phyloP scores from a whole-genome alignment of 805 yeast species.

The Wickerhamomyces pijperi region DNA sequence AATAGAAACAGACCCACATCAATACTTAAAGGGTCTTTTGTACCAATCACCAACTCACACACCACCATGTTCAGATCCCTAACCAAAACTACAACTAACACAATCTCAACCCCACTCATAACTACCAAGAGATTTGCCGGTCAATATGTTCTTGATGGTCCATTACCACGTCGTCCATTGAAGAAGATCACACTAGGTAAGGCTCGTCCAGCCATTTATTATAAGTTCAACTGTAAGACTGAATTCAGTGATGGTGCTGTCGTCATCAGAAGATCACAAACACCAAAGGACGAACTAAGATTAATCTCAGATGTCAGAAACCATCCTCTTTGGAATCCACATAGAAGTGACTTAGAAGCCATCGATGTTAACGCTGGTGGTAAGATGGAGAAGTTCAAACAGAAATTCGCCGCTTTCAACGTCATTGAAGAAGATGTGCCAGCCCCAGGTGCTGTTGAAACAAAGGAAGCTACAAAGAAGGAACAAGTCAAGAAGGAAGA shows the following conservation, averaged over 20 bases:
- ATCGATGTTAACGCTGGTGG: conserved; percentile 81
- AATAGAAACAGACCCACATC: too few relatives aligned
- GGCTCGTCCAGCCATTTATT: conserved; percentile 87
- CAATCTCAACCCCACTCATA: neutral
- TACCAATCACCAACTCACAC: neutral
- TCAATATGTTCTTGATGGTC: conserved; percentile 11
- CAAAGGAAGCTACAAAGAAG: conserved; percentile 1
- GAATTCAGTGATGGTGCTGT: conserved; percentile 94
- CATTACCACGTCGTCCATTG: conserved; percentile 42
- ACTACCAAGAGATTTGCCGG: neutral
- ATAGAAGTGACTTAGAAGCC: conserved; percentile 63
- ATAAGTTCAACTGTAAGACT: conserved; percentile 81
- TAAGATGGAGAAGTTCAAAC: conserved; percentile 62
- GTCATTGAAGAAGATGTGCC: conserved; percentile 21
- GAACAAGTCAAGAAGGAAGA: conserved; percentile 6
- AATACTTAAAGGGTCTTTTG: too few relatives aligned
- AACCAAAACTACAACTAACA: neutral
- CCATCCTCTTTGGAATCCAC: conserved; percentile 80
- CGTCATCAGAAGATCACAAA: conserved; percentile 68
- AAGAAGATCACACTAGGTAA: conserved; percentile 67
- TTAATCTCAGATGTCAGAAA: conserved; percentile 85
- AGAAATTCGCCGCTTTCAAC: conserved; percentile 45
- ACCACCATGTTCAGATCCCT: neutral
- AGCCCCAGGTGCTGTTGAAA: conserved; percentile 3
- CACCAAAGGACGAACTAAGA: conserved; percentile 77